These are phyloP conservation scores for Syzygium grande DNA, from an alignment of 345 rosid genomes.

Conservation along the genomic window DNA sequence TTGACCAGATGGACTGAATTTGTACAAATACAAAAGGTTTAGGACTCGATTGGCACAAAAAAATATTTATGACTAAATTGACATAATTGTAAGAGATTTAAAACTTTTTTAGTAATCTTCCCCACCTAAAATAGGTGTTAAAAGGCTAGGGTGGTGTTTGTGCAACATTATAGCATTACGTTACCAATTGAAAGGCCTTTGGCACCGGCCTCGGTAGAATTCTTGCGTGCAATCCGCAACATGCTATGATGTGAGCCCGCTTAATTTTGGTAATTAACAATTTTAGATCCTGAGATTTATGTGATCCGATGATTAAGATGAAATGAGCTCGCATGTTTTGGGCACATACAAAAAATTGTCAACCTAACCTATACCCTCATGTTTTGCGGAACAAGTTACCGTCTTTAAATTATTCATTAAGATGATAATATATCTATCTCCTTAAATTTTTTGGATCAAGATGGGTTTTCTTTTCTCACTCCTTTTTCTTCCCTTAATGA, in stretches of 20 bases:
- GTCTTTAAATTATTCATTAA: too few species aligned
- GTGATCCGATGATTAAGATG: background rate
- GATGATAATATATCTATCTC: background rate
- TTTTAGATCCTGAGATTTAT: background rate
- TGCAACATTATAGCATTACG: background rate
- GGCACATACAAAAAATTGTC: background rate
- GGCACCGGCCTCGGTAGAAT: background rate
- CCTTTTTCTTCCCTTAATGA: background rate
- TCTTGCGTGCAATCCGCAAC: background rate
- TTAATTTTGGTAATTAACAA: background rate
- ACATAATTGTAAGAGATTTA: too few species aligned
- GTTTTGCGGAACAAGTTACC: too few species aligned
- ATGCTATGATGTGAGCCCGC: background rate
- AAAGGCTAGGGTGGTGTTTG: background rate
- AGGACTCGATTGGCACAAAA: too few species aligned
- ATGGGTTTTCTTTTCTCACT: background rate
- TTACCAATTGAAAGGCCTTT: background rate
- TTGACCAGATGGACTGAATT: too few species aligned
- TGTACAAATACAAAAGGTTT: too few species aligned
- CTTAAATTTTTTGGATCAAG: too few species aligned
- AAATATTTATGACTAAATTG: too few species aligned
- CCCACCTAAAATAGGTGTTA: background rate
- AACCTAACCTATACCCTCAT: background rate
- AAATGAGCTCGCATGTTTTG: accelerated
- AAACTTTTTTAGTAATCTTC: too few species aligned